Evolutionary conservation across 2,329 filamentous ascomycete species (phyloP), one percentile per base, ranked within the genome.

Genomic region (Fusarium equiseti): DNA sequence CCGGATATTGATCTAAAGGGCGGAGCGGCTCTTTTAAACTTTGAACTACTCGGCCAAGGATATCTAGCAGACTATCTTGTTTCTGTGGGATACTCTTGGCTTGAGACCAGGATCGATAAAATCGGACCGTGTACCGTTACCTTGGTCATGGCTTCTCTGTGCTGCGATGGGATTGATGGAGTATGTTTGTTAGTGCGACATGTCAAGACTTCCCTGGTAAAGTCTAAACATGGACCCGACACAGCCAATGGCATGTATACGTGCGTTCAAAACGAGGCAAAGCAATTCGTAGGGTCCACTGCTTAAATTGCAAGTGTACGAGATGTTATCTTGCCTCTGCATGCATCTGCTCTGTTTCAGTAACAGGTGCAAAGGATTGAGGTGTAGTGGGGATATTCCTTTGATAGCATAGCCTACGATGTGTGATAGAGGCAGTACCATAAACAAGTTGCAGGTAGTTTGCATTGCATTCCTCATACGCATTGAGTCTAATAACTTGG

Each of bases 341-440:
- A 70, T 73, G 42, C 74, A 72, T 74, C 73, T 72, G 71, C 65
- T 74, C 44, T 59, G 63, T 45, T 48, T 45, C 58, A 63, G 62
- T 62, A 51, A 64, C 59, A 48, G 48, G 48, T 55, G 42, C 24
- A 35, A 35, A 50, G 57, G 49, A 52, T 55, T 50, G 43, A 32
- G 42, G 40, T 50, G 44, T 45, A n/a, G 46, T 62, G 50, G 50
- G 20, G 26, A 53, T 43, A 16, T 29, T 53, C n/a, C 10, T 29
- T 10, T 10, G 27, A 29, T 29, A 29, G 10, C 27, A 29, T 29
- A 29, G 27, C 27, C 10, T 29, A 29, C 27, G 10, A 29, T 29
- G 27, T 29, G 10, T 29, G 27, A 27, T 48, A 29, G 10, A 31
- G 45, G 10, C 18, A 38, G 35, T 38, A 38, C 18, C 35, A 38